Evolutionary conservation across 2,329 filamentous ascomycete species (phyloP).

Genomic region (Huntiella omanensis): DNA sequence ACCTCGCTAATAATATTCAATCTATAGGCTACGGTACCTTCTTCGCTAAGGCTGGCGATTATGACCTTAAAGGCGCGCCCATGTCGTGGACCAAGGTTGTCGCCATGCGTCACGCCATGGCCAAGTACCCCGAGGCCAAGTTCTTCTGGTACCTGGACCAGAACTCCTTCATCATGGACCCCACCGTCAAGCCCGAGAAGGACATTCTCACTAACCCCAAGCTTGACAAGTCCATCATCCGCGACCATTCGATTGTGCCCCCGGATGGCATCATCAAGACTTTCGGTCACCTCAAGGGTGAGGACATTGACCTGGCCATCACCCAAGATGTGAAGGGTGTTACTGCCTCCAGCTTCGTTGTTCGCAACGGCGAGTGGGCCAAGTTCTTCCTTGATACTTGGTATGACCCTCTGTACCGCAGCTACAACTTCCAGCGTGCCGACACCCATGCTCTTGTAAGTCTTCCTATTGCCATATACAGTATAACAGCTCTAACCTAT

Average conservation of each 20-base stretch:
- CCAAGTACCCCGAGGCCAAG: conserved; percentile 53
- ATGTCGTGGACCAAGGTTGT: conserved; percentile 61
- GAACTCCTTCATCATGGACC: conserved; percentile 78
- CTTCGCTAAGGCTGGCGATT: conserved; percentile 59
- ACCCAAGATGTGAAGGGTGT: conserved; percentile 73
- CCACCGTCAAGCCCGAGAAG: conserved; percentile 45
- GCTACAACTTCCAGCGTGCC: conserved; percentile 91
- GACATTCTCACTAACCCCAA: conserved; percentile 48
- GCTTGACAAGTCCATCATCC: conserved; percentile 65
- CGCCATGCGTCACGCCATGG: conserved; percentile 74
- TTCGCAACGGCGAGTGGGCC: conserved; percentile 75
- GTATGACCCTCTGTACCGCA: conserved; percentile 87
- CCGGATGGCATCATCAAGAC: conserved; percentile 96
- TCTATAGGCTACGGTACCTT: conserved; percentile 64
- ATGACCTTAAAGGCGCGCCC: conserved; percentile 44
- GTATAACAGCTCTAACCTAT: neutral
- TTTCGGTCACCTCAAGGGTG: conserved; percentile 58
- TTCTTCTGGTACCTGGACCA: conserved; percentile 81
- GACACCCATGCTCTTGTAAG: conserved; percentile 77
- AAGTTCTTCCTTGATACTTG: conserved; percentile 86
- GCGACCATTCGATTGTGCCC: conserved; percentile 70
- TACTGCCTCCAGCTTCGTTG: conserved; percentile 55
- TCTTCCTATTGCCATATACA: conserved; percentile 6
- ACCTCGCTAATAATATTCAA: conserved; percentile 4
- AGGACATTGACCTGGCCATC: conserved; percentile 63